Evolutionary conservation across 352 stramenopile genomes (phyloP).

Genomic region (Elongisporangium undulatum): DNA sequence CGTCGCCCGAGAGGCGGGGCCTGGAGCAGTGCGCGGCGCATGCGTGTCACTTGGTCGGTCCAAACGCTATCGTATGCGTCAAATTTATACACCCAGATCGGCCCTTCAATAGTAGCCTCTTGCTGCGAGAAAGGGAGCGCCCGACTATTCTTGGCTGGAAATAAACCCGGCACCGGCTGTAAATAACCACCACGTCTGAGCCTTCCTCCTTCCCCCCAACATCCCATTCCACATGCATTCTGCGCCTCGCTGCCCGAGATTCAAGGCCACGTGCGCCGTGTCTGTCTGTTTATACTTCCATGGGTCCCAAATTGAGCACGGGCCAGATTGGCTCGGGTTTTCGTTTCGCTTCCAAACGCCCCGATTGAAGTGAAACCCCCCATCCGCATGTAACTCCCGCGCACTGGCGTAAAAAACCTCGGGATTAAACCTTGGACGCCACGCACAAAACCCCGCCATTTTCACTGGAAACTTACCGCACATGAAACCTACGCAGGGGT

Average conservation of each 20-base stretch:
- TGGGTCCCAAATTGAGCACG: neutral
- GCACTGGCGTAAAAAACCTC: constrained; percentile 4
- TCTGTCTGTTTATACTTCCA: neutral
- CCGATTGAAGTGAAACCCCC: neutral
- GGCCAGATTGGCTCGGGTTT: neutral
- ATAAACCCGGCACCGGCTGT: neutral
- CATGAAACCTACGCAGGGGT: constrained; percentile 14
- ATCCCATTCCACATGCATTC: neutral
- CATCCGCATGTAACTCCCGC: neutral
- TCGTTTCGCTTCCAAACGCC: neutral
- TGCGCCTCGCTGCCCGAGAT: neutral
- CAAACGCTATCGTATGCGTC: neutral
- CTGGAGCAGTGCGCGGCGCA: neutral
- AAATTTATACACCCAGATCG: neutral
- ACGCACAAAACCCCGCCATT: constrained; percentile 13
- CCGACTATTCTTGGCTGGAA: neutral
- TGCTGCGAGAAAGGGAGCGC: neutral
- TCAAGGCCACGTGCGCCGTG: neutral
- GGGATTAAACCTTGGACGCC: neutral
- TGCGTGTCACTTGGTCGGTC: neutral
- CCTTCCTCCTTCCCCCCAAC: no score
- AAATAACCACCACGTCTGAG: neutral
- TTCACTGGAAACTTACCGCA: neutral
- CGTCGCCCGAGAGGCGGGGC: no score
- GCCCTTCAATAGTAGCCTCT: neutral